Percentiles rank a stretch among this genome's conserved stretches.
phyloP scores from a whole-genome alignment of 1,284 basidiomycete species.

The Leccinum solheimii region DNA sequence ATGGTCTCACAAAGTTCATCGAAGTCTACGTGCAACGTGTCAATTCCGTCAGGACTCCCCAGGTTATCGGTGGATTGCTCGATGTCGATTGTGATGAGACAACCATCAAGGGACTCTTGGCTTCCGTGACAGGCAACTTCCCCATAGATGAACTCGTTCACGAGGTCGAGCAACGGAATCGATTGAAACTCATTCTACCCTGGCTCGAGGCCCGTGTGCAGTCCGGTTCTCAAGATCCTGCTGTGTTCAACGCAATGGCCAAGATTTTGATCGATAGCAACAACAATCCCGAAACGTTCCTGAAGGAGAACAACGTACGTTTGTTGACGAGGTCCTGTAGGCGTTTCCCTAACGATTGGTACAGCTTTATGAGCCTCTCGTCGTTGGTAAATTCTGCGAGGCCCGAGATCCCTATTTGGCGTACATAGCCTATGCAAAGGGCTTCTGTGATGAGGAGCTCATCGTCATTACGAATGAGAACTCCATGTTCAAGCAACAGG shows the following conservation, averaged over 20 bases:
- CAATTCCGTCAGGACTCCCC: slow-evolving; percentile 97
- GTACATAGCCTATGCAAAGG: slow-evolving; percentile 99
- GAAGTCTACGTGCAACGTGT: slow-evolving; percentile 99
- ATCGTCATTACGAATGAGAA: slow-evolving; percentile 98
- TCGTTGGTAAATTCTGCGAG: slow-evolving; percentile 99
- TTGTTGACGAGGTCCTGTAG: neutral
- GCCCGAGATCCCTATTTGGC: slow-evolving; percentile 98
- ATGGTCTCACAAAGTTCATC: slow-evolving; percentile 95
- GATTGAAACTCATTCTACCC: slow-evolving; percentile 95
- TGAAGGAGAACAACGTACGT: slow-evolving; percentile 96
- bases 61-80: slow-evolving; percentile 94
- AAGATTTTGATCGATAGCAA: slow-evolving; percentile 99
- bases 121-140: slow-evolving; percentile 96
- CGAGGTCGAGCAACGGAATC: slow-evolving; percentile 95
- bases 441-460: slow-evolving; percentile 98
- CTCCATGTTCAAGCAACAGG: slow-evolving; percentile 99
- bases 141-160: slow-evolving; percentile 97
- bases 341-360: slow-evolving; percentile 2
- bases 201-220: slow-evolving; percentile 96
- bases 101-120: slow-evolving; percentile 92
- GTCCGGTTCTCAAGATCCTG: slow-evolving; percentile 88
- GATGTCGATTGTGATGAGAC: slow-evolving; percentile 99
- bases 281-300: slow-evolving; percentile 95
- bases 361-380: slow-evolving; percentile 91
- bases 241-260: slow-evolving; percentile 95